phyloP scores from a whole-genome alignment of 352 stramenopile species.

The Pythium phragmiticola region DNA sequence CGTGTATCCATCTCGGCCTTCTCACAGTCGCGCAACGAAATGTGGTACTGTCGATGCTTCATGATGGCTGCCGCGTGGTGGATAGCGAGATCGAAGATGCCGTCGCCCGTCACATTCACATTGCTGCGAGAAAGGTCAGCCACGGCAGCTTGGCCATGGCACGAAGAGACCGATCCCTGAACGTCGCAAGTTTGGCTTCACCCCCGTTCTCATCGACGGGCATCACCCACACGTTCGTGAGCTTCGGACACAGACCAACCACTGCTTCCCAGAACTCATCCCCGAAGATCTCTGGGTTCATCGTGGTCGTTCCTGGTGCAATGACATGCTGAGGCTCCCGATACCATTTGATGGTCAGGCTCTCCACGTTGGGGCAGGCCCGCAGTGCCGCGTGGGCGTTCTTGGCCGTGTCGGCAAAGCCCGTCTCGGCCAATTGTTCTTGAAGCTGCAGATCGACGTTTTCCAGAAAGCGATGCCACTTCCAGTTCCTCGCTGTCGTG shows the following conservation, averaged over 20 bases:
- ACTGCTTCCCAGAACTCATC: conserved; percentile 12
- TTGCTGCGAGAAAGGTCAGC: background rate
- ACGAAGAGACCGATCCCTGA: background rate
- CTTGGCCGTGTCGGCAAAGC: background rate
- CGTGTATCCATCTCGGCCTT: background rate
- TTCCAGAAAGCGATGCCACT: background rate
- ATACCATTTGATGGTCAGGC: background rate
- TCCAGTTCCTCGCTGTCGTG: background rate
- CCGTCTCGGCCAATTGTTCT: background rate
- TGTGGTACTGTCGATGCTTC: background rate
- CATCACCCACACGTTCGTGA: background rate
- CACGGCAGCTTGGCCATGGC: background rate
- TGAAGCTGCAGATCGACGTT: background rate
- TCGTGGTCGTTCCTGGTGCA: background rate
- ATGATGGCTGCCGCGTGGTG: background rate
- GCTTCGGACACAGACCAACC: background rate
- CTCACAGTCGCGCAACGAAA: background rate
- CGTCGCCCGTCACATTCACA: conserved; percentile 1
- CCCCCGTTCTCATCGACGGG: no score
- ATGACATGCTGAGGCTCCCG: no score
- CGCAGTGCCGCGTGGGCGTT: background rate
- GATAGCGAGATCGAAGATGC: background rate
- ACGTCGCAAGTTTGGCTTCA: background rate
- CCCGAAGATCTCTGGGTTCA: conserved; percentile 8
- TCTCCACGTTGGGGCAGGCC: conserved; percentile 3